Evolutionary conservation across 306 rosid species (phyloP).

Genomic region (Erythrophleum fordii): DNA sequence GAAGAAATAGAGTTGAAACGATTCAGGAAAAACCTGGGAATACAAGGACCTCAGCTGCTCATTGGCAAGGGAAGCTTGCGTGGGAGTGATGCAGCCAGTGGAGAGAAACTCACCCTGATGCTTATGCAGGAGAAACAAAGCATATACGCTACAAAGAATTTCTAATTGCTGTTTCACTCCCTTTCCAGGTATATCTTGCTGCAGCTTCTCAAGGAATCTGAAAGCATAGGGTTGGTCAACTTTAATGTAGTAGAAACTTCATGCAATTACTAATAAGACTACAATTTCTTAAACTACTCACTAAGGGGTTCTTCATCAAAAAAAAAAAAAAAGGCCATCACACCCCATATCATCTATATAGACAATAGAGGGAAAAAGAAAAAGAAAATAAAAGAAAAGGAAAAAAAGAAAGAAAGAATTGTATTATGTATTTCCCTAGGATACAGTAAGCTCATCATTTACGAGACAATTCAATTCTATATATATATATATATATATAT

Average conservation of each 20-base stretch:
- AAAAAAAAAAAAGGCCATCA: neutral
- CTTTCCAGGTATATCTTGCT: slow-evolving; percentile 85
- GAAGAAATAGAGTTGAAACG: neutral
- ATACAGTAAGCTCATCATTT: neutral
- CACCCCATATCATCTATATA: slow-evolving; percentile 13
- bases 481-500: neutral
- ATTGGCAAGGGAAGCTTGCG: slow-evolving; percentile 83
- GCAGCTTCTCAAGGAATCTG: slow-evolving; percentile 90
- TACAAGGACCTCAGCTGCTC: slow-evolving; percentile 83
- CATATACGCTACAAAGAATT: slow-evolving; percentile 78
- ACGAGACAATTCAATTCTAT: neutral
- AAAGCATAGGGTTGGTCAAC: slow-evolving; percentile 32
- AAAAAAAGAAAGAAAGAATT: neutral
- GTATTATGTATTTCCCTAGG: neutral
- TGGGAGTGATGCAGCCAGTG: slow-evolving; percentile 77
- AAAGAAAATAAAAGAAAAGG: neutral
- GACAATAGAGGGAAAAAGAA: neutral
- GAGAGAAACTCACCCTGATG: slow-evolving; percentile 89
- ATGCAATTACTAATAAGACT: slow-evolving; percentile 13
- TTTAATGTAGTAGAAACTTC: slow-evolving; percentile 19
- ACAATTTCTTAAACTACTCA: slow-evolving; percentile 7
- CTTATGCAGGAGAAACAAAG: slow-evolving; percentile 74
- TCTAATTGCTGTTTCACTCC: slow-evolving; percentile 86
- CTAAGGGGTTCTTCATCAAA: neutral
- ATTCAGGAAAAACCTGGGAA: slow-evolving; percentile 69